Percentiles rank a stretch among this genome's conserved stretches.
Conservation (phyloP, 805 yeast genomes). For the Metschnikowia dekortorum region DNA sequence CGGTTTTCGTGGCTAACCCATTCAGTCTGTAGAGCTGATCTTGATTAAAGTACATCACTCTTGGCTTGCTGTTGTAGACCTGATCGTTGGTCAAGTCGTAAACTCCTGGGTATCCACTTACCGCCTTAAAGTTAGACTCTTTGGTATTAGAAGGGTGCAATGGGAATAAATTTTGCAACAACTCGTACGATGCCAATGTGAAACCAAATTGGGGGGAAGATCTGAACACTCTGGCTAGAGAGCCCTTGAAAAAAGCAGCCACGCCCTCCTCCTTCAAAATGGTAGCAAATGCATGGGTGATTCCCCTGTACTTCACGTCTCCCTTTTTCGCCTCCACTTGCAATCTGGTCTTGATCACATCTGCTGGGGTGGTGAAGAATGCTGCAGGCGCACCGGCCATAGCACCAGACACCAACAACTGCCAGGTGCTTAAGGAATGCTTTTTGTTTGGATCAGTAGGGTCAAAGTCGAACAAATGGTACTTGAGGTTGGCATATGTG, state of each 20-base stretch:
- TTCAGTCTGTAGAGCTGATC: conserved; percentile 32
- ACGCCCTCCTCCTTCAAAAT: conserved; percentile 81
- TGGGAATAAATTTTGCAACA: conserved; percentile 77
- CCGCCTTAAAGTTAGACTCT: conserved; percentile 41
- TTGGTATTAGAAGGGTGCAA: conserved; percentile 48
- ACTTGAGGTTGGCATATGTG: conserved; percentile 89
- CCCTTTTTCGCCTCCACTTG: conserved; percentile 79
- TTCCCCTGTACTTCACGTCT: conserved; percentile 72
- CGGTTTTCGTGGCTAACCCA: conserved; percentile 23
- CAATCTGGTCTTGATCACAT: conserved; percentile 91
- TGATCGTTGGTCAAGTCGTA: conserved; percentile 38
- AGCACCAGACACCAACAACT: conserved; percentile 83
- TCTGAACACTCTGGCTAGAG: conserved; percentile 88
- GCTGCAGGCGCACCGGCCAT: conserved; percentile 98
- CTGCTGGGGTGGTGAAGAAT: conserved; percentile 92
- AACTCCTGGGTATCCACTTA: conserved; percentile 44
- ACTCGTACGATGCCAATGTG: conserved; percentile 94
- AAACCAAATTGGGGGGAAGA: conserved; percentile 98
- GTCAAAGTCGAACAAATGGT: conserved; percentile 75
- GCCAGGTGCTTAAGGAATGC: conserved; percentile 70
- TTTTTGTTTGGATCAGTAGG: conserved; percentile 59
- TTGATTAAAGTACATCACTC: conserved; percentile 35
- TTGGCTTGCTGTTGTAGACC: conserved; percentile 35
- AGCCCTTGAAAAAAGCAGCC: conserved; percentile 90
- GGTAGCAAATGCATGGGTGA: conserved; percentile 68